A percentile compares a stretch with the other conserved stretches of the same genome.
phyloP scores from a whole-genome alignment of 2,329 filamentous ascomycete genomes.

The Epichloe festucae region DNA sequence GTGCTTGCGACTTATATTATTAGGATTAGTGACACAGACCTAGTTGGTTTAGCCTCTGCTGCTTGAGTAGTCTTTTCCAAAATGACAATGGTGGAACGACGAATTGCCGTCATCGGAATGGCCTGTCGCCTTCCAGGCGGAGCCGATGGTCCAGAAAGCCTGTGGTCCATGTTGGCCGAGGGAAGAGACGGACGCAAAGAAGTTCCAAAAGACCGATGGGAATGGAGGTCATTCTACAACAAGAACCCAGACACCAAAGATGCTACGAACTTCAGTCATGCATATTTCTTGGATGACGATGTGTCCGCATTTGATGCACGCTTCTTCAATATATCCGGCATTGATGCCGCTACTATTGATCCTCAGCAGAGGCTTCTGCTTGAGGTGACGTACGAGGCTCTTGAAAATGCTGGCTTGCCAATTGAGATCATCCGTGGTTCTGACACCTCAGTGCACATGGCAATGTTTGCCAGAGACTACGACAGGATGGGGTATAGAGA shows the following conservation, averaged over 20 bases:
- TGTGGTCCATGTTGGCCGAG: not conserved
- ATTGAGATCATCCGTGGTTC: constrained; percentile 10
- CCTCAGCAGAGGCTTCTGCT: constrained; percentile 13
- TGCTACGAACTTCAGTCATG: no score
- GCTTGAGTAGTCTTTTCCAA: no score
- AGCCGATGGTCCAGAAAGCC: not conserved
- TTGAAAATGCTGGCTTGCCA: constrained; percentile 23
- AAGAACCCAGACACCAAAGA: no score
- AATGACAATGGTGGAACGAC: no score
- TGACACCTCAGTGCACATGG: constrained; percentile 24
- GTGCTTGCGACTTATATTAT: no score
- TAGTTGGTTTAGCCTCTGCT: no score
- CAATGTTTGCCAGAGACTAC: constrained; percentile 23
- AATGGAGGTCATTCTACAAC: constrained; percentile 13
- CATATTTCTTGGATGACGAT: constrained; percentile 18
- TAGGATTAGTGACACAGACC: no score
- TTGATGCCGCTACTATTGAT: constrained; percentile 5
- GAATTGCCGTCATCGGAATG: not conserved
- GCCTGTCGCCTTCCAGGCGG: not conserved
- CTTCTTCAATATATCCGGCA: constrained; percentile 12
- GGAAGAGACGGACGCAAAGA: not conserved
- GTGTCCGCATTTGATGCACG: constrained; percentile 26
- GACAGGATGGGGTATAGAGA: constrained; percentile 18
- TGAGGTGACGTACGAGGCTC: constrained; percentile 26
- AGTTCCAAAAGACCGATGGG: constrained; percentile 17